Evolutionary conservation across 2,329 filamentous ascomycete species (phyloP), one percentile per base, ranked within the genome.

Genomic region (Emydomyces testavorans): DNA sequence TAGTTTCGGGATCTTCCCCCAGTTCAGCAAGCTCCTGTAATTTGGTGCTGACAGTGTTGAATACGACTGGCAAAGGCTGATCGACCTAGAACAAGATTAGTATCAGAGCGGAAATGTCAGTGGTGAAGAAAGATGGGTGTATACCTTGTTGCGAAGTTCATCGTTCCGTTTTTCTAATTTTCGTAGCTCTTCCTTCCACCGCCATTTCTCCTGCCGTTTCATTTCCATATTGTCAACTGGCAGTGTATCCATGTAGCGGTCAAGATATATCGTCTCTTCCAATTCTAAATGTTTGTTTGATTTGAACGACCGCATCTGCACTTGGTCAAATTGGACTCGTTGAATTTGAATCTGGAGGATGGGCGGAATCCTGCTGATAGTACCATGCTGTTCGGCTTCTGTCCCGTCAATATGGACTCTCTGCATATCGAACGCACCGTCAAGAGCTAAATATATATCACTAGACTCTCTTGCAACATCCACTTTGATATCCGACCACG

Each of bases 301-400:
- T 60, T 94, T 94, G 58, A 72, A 76, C 2, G 77, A 73, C 18
- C 70, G 69, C 48, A 74, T 75, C 48, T 69, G 72, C 36, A 74
- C 74, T 5, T 76, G 74, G 54, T 86, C 81, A 43, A 80, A 86
- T 50, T 83, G 80, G 3, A 85, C 82, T 4, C 92, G 80, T 60
- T 94, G 87, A 26, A 98, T 85, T 54, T 88, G 84, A 37, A 98
- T 80, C 58, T 95, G 89, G 15, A 96, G 71, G 26, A 98, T 78
- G 0, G 89, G 88, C 0, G 92, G 88, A 8, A 89, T 70, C n/a
- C 74, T 73, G 52, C 77, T 78, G 53, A 94, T 85, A 1, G 84
- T 82, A 5, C 80, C 80, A 62, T 82, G 90, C 50, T 77, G 72
- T 64, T 74, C 68, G 50, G 78, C 66, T 60, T 77, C 58, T 59